phyloP scores from a whole-genome alignment of 768 basidiomycete species.

The Suillus brevipes region DNA sequence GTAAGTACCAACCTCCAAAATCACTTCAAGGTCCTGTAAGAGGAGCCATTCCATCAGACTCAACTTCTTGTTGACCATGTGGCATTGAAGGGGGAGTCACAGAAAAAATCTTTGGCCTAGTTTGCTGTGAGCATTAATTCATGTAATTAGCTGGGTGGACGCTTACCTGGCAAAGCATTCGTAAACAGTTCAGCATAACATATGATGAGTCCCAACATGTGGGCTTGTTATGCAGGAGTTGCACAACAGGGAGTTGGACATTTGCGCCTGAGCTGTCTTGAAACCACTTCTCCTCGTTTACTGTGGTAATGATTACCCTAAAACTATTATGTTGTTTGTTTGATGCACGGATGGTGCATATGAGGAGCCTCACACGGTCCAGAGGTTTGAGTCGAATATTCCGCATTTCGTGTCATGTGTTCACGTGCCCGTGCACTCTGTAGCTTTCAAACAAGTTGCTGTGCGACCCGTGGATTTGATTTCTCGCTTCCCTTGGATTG shows the following conservation, averaged over 20 bases:
- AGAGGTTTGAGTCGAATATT: too few species aligned
- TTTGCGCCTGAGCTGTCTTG: background rate
- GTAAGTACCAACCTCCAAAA: background rate
- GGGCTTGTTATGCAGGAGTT: constrained; percentile 32
- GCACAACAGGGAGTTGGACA: background rate
- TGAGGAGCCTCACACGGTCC: background rate
- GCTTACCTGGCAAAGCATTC: background rate
- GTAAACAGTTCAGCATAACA: constrained; percentile 31
- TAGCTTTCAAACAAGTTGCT: too few species aligned
- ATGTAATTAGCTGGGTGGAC: background rate
- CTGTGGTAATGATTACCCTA: background rate
- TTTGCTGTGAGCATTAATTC: background rate
- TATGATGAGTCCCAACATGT: background rate
- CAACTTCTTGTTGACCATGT: background rate
- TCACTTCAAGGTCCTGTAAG: constrained; percentile 7
- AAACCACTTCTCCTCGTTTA: background rate
- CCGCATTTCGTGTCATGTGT: too few species aligned
- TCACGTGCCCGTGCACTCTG: too few species aligned
- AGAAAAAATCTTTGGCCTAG: constrained; percentile 1
- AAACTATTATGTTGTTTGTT: background rate
- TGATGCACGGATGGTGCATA: background rate
- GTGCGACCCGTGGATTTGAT: too few species aligned
- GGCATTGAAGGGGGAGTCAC: background rate
- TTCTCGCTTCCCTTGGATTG: too few species aligned
- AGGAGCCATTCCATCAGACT: constrained; percentile 1